Conservation (phyloP, 2,329 filamentous ascomycete species). For the Diaporthe sp. region DNA sequence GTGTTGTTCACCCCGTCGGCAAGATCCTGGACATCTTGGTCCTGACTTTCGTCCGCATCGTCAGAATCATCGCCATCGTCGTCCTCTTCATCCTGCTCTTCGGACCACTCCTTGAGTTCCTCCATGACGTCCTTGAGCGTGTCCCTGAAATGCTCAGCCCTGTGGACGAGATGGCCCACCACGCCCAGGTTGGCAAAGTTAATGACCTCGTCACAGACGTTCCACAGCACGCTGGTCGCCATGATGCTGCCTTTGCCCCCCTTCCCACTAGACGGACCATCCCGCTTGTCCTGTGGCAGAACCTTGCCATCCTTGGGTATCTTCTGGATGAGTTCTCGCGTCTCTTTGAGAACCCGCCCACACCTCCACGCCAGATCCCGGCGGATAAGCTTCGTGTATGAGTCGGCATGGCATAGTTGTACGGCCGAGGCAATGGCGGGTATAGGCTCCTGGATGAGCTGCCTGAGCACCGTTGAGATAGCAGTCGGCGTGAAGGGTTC, state of each 20-base stretch:
- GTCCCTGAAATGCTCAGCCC: constrained; percentile 80
- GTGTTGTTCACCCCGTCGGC: constrained; percentile 48
- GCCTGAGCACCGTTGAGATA: constrained; percentile 76
- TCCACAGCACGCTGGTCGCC: constrained; percentile 85
- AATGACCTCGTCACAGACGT: constrained; percentile 81
- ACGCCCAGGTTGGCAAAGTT: constrained; percentile 76
- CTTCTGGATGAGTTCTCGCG: constrained; percentile 70
- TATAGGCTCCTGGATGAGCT: constrained; percentile 80
- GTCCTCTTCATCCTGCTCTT: constrained; percentile 76
- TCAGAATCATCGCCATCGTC: constrained; percentile 65
- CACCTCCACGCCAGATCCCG: constrained; percentile 73
- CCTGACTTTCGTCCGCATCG: constrained; percentile 55
- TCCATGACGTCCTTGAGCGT: constrained; percentile 85
- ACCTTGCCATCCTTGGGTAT: constrained; percentile 72
- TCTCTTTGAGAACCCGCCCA: constrained; percentile 72
- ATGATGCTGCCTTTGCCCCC: constrained; percentile 67
- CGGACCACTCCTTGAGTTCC: constrained; percentile 90
- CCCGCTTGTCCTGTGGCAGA: constrained; percentile 61
- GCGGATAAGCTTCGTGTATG: constrained; percentile 74
- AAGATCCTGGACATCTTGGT: constrained; percentile 58
- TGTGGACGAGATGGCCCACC: constrained; percentile 76
- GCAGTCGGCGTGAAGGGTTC: constrained; percentile 88
- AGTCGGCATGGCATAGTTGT: constrained; percentile 71
- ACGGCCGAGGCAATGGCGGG: constrained; percentile 80
- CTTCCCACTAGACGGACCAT: constrained; percentile 51